These are phyloP conservation scores for Rhodotorula sp. DNA, from an alignment of 1,284 basidiomycete genomes.

Conservation along the genomic window DNA sequence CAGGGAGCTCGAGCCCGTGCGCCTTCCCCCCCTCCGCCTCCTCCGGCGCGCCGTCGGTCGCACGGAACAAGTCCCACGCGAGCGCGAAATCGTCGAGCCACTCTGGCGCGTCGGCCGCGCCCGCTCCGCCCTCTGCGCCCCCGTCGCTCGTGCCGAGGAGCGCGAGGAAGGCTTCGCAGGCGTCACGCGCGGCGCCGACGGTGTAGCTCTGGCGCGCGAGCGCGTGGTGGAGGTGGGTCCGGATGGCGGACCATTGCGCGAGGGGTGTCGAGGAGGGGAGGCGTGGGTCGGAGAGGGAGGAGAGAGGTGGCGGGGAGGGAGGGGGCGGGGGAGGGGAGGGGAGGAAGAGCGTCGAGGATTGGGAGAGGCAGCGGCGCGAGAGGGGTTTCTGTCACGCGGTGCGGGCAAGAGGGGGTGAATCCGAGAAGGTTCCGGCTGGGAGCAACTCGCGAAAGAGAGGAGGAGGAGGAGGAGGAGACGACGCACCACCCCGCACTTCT, in stretches of 20 bases:
- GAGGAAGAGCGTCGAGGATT: constrained; percentile 51
- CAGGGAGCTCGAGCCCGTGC: constrained; percentile 7
- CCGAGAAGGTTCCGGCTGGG: neutral
- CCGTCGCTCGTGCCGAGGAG: constrained; percentile 46
- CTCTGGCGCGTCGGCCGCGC: constrained; percentile 40
- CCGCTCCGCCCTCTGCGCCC: neutral
- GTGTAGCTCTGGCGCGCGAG: constrained; percentile 59
- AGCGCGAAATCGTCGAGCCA: constrained; percentile 56
- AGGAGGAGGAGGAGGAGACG: neutral
- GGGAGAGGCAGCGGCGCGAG: constrained; percentile 53
- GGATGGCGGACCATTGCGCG: constrained; percentile 45
- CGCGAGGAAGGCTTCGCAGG: constrained; percentile 55
- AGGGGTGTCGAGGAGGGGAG: neutral
- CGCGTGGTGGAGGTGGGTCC: constrained; percentile 56
- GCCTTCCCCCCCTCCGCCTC: constrained; percentile 4
- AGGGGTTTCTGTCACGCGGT: constrained; percentile 51
- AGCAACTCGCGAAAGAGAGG: neutral
- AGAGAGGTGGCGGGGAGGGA: neutral
- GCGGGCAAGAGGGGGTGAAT: neutral
- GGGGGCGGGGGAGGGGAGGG: neutral
- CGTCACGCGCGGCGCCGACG: constrained; percentile 54
- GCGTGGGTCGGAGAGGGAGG: constrained; percentile 1
- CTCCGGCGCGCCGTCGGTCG: neutral
- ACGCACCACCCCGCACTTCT: constrained; percentile 57
- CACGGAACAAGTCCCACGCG: constrained; percentile 51